phyloP scores from a whole-genome alignment of 331 rosid species.

The Acacia pycnantha region DNA sequence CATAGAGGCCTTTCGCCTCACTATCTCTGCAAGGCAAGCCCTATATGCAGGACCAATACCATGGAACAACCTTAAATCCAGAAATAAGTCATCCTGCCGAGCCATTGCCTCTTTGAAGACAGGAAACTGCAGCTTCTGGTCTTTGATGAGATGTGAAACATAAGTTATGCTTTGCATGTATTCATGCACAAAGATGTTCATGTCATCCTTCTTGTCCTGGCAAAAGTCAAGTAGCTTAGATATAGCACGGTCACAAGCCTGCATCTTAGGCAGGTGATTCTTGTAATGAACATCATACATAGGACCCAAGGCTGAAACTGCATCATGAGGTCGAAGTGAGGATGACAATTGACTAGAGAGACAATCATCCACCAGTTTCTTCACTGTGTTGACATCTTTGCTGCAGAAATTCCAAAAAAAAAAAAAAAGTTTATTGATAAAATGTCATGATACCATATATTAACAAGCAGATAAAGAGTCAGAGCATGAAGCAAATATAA shows the following conservation, averaged over 20 bases:
- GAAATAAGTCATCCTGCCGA: constrained; percentile 80
- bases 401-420: constrained; percentile 52
- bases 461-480: neutral
- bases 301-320: constrained; percentile 98
- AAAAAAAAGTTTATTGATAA: neutral
- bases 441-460: neutral
- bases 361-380: constrained; percentile 93
- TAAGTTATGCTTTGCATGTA: constrained; percentile 81
- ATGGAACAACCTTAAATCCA: constrained; percentile 74
- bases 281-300: constrained; percentile 97
- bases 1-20: constrained; percentile 91
- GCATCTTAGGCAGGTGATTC: constrained; percentile 85
- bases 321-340: constrained; percentile 97
- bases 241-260: constrained; percentile 72
- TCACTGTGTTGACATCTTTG: constrained; percentile 92
- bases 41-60: constrained; percentile 90
- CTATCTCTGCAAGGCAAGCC: constrained; percentile 95
- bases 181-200: constrained; percentile 74
- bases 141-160: constrained; percentile 79
- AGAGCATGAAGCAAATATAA: neutral
- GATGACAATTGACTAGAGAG: constrained; percentile 81
- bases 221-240: constrained; percentile 74
- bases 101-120: constrained; percentile 95
- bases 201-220: constrained; percentile 80
- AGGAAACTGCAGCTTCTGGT: constrained; percentile 90